Conservation (phyloP, 176 grass and related monocot genomes). For the Bothriochloa decipiens region DNA sequence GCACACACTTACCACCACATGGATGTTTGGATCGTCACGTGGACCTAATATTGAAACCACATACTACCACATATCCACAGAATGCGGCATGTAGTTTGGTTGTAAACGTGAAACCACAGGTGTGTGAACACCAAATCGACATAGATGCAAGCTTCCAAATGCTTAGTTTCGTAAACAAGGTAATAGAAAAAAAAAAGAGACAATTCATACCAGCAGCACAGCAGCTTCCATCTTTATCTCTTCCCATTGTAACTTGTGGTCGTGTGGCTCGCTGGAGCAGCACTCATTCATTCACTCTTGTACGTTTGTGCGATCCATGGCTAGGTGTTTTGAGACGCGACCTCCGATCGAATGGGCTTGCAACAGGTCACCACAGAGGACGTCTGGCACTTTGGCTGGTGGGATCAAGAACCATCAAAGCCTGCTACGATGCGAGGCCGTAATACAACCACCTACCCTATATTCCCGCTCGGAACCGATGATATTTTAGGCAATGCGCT, state of each 20-base stretch:
- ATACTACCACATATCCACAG: background rate
- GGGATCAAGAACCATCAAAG: background rate
- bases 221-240: background rate
- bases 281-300: background rate
- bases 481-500: conserved; percentile 21
- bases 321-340: background rate
- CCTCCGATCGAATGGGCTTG: background rate
- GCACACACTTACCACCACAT: background rate
- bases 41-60: background rate
- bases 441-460: conserved; percentile 7
- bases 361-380: conserved; percentile 2
- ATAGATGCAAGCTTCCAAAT: background rate
- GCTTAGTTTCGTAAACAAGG: too few relatives aligned
- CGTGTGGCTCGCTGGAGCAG: background rate
- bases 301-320: background rate
- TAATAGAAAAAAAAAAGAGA: background rate
- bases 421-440: background rate
- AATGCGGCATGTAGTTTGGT: background rate
- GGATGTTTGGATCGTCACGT: background rate
- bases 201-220: background rate
- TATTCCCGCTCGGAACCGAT: background rate
- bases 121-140: background rate
- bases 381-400: background rate
- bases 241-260: background rate
- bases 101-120: background rate